Percentiles rank a stretch among this genome's conserved stretches.
These are phyloP conservation scores for Kernera saxatilis DNA, from an alignment of 345 rosid genomes.

Conservation along the genomic window DNA sequence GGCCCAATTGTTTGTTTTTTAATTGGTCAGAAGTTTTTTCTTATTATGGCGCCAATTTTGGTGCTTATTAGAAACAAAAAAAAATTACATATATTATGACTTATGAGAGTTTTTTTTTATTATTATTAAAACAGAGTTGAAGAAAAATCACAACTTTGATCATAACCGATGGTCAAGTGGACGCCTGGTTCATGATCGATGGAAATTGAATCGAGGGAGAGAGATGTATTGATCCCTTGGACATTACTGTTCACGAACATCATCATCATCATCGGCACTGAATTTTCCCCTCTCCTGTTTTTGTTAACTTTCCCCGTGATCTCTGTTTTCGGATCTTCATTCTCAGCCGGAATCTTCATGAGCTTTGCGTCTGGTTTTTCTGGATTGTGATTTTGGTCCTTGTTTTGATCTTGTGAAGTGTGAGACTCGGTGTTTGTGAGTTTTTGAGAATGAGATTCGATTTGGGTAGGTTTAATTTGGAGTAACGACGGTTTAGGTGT, in stretches of 20 bases:
- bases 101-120: background rate
- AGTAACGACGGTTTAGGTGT: background rate
- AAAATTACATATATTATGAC: no score
- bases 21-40: no score
- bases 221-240: slow-evolving; percentile 27
- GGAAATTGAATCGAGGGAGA: slow-evolving; percentile 21
- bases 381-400: background rate
- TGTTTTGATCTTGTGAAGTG: background rate
- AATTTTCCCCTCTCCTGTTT: background rate
- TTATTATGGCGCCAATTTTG: background rate
- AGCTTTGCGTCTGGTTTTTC: background rate
- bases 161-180: slow-evolving; percentile 14
- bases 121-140: background rate
- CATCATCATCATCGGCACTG: background rate
- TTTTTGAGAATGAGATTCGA: background rate
- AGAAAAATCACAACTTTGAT: background rate
- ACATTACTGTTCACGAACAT: slow-evolving; percentile 28
- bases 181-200: slow-evolving; percentile 30
- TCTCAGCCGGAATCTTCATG: background rate
- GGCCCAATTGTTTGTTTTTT: background rate
- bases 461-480: background rate
- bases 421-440: background rate
- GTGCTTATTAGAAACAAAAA: no score
- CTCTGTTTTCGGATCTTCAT: background rate
- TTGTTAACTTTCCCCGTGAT: background rate